Evolutionary conservation across 164 flowering plant species (phyloP), one percentile per base, ranked within the genome.

Genomic region (Saururus chinensis): DNA sequence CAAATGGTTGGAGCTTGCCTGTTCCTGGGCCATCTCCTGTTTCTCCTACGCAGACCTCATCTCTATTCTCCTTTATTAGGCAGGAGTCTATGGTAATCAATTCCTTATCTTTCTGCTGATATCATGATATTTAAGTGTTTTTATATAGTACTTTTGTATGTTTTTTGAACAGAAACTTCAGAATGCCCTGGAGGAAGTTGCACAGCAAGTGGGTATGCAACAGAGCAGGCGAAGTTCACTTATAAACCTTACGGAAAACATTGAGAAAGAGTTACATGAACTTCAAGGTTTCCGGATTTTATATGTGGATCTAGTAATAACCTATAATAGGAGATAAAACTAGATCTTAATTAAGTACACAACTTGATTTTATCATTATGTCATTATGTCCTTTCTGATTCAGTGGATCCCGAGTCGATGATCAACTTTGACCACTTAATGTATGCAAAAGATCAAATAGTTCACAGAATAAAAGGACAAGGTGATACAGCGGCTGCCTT

Each of bases 401-500:
- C 69, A 13, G 20, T 68, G 62, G 74, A 61, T 53, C 67, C 58
- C 54, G 30, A 69, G 55, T 17, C 48, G 24, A 19, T 16, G 26
- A 37, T 53, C 20, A 56, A 45, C 22, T 59, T 62, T 37, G 67
- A 66, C 40, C 59, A 48, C 48, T 2, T 70, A 19, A 25, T n/a
- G 57, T 40, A 60, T 45, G 74, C 67, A 13, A 78, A 71, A 65
- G 83, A 81, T 42, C 64, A n/a, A 25, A 56, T 82, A 14, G 41
- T 73, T 58, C 61, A 70, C 51, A 51, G 48, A 60, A 80, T 86
- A 23, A 73, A 77, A 60, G 66, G 56, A 21, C 76, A 62, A 66
- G 52, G n/a, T 40, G 59, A 71, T 23, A 62, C 75, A 20, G 89
- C 87, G 26, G 84, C 87, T 60, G 66, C 82, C 64, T 41, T 77